A percentile compares a stretch with the other conserved stretches of the same genome.
These are phyloP conservation scores for Jatropha multifida DNA, from an alignment of 441 rosid species.

Conservation along the genomic window DNA sequence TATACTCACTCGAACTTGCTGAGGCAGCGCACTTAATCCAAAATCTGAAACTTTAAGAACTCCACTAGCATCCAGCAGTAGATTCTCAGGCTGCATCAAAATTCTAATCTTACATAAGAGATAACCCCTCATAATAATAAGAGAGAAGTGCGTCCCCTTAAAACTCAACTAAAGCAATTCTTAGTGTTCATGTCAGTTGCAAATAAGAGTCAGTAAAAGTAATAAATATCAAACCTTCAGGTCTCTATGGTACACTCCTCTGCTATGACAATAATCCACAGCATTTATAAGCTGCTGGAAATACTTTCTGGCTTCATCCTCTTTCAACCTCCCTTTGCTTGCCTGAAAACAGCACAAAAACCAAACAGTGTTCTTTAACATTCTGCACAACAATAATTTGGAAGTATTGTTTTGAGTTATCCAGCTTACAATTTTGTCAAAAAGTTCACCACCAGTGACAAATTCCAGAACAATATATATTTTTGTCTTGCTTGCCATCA, in stretches of 20 bases:
- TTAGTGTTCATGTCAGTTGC: not conserved
- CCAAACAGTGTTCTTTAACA: not conserved
- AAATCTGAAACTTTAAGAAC: slow-evolving; percentile 90
- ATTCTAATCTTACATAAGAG: slow-evolving; percentile 9
- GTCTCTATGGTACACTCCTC: slow-evolving; percentile 94
- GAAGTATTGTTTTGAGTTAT: not conserved
- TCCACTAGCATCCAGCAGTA: slow-evolving; percentile 86
- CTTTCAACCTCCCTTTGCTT: slow-evolving; percentile 87
- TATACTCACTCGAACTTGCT: slow-evolving; percentile 91
- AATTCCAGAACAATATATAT: slow-evolving; percentile 92
- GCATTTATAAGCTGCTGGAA: slow-evolving; percentile 97
- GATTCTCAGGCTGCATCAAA: slow-evolving; percentile 77
- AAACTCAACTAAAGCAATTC: slow-evolving; percentile 3
- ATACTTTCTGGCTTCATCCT: slow-evolving; percentile 91
- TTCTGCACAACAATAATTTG: not conserved
- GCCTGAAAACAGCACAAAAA: slow-evolving; percentile 47
- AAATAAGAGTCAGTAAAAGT: not conserved
- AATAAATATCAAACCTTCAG: slow-evolving; percentile 57
- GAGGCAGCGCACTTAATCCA: slow-evolving; percentile 97
- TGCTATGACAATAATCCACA: slow-evolving; percentile 95
- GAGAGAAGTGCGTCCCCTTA: not conserved
- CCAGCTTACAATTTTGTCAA: slow-evolving; percentile 86
- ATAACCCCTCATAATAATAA: not conserved
- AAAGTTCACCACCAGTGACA: slow-evolving; percentile 97
- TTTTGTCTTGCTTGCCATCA: slow-evolving; percentile 98